Evolutionary conservation across 2,329 filamentous ascomycete species (phyloP).

Genomic region (Fusarium clavum): DNA sequence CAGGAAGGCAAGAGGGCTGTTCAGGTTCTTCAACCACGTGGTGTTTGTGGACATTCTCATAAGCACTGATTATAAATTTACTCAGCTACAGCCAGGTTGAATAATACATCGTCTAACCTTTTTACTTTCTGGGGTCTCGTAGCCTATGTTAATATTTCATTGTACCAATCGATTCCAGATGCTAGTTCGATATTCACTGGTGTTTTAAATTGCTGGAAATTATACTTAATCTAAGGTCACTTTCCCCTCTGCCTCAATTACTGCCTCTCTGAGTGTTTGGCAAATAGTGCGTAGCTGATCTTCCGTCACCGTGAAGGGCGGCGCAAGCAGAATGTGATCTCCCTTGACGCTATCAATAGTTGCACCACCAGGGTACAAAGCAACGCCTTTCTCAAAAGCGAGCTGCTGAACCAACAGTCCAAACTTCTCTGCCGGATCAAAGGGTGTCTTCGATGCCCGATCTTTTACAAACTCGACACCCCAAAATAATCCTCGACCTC

Average conservation of each 20-base stretch:
- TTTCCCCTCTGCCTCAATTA: slow-evolving; percentile 21
- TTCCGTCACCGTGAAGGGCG: slow-evolving; percentile 71
- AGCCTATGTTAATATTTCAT: too few species aligned
- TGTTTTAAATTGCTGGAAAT: not conserved
- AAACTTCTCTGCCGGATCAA: slow-evolving; percentile 47
- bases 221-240: not conserved
- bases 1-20: not conserved
- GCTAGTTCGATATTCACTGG: fast-evolving
- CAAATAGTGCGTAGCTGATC: slow-evolving; percentile 40
- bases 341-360: slow-evolving; percentile 69
- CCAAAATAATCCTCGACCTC: slow-evolving; percentile 55
- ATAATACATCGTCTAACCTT: too few species aligned
- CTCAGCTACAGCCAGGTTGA: too few species aligned
- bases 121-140: too few species aligned
- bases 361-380: slow-evolving; percentile 72
- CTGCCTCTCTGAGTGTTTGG: slow-evolving; percentile 17
- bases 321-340: slow-evolving; percentile 76
- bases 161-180: too few species aligned
- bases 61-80: not conserved
- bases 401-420: slow-evolving; percentile 46
- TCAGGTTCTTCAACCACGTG: not conserved
- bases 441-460: slow-evolving; percentile 50
- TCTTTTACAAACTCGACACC: slow-evolving; percentile 59
- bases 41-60: not conserved
- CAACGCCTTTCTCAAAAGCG: slow-evolving; percentile 51